phyloP scores from a whole-genome alignment of 1,284 basidiomycete species.

The Tausonia pullulans region DNA sequence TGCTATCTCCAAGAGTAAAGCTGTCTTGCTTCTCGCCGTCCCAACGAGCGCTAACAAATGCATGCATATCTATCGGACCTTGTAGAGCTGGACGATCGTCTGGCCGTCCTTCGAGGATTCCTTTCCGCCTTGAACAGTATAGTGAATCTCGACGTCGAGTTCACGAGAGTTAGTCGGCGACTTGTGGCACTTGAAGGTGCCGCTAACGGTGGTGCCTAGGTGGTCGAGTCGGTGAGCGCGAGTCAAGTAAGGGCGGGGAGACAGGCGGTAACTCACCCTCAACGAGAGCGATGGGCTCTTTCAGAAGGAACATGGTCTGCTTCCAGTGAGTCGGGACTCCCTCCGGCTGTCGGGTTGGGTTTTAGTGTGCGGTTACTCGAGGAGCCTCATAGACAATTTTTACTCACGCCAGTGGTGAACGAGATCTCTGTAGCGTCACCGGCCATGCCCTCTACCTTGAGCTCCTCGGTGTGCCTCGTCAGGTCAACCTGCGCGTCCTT shows the following conservation, averaged over 20 bases:
- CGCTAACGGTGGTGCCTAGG: slow-evolving; percentile 62
- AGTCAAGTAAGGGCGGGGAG: not conserved
- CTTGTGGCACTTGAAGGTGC: slow-evolving; percentile 73
- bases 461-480: slow-evolving; percentile 9
- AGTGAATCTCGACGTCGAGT: slow-evolving; percentile 85
- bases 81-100: slow-evolving; percentile 61
- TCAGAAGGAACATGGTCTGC: slow-evolving; percentile 81
- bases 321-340: slow-evolving; percentile 96
- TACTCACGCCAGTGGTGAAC: slow-evolving; percentile 68
- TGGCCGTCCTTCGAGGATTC: slow-evolving; percentile 25
- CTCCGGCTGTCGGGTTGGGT: slow-evolving; percentile 19
- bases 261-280: slow-evolving; percentile 45
- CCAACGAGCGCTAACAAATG: too few species aligned
- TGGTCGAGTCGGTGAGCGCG: not conserved
- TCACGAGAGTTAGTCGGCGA: slow-evolving; percentile 72
- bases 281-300: slow-evolving; percentile 59
- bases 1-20: too few species aligned
- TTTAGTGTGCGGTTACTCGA: too few species aligned
- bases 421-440: slow-evolving; percentile 45
- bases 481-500: slow-evolving; percentile 29
- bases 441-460: slow-evolving; percentile 32
- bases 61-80: slow-evolving; percentile 44
- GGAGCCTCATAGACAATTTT: too few species aligned
- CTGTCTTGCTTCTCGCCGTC: too few species aligned
- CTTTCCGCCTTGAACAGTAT: slow-evolving; percentile 39